These are phyloP conservation scores for Solanum aculeatissimum DNA, from an alignment of 305 asterid species.

Conservation along the genomic window DNA sequence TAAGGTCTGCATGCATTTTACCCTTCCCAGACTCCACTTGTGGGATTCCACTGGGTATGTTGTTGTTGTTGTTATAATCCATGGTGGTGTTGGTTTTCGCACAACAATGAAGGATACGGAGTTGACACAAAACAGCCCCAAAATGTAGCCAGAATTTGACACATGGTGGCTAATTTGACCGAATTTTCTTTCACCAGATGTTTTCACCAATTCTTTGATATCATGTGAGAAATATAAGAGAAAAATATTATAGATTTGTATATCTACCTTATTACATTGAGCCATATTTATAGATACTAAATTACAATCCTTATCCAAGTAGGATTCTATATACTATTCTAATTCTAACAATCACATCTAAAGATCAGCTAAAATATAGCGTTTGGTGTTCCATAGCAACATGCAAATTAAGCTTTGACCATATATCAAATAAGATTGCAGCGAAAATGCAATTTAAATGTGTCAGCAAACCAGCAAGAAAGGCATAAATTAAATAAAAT, in stretches of 20 bases:
- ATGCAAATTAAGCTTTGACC: not conserved
- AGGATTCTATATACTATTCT: not conserved
- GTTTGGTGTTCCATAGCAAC: not conserved
- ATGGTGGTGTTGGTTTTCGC: too few relatives aligned
- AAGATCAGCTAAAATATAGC: not conserved
- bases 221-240: too few relatives aligned
- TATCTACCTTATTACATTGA: not conserved
- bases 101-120: too few relatives aligned
- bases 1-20: too few relatives aligned
- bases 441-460: not conserved
- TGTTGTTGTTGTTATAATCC: too few relatives aligned
- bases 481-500: slow-evolving; percentile 7
- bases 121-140: not conserved
- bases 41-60: too few relatives aligned
- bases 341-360: not conserved
- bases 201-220: not conserved
- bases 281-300: not conserved
- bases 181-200: not conserved
- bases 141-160: not conserved
- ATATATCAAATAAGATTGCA: not conserved
- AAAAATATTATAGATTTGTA: too few relatives aligned
- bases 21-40: too few relatives aligned
- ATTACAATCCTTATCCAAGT: not conserved
- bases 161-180: not conserved
- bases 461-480: not conserved